Percentiles rank a stretch among this genome's conserved stretches.
Evolutionary conservation across 1,284 basidiomycete genomes (phyloP).

Genomic region (Papiliotrema terrestris): DNA sequence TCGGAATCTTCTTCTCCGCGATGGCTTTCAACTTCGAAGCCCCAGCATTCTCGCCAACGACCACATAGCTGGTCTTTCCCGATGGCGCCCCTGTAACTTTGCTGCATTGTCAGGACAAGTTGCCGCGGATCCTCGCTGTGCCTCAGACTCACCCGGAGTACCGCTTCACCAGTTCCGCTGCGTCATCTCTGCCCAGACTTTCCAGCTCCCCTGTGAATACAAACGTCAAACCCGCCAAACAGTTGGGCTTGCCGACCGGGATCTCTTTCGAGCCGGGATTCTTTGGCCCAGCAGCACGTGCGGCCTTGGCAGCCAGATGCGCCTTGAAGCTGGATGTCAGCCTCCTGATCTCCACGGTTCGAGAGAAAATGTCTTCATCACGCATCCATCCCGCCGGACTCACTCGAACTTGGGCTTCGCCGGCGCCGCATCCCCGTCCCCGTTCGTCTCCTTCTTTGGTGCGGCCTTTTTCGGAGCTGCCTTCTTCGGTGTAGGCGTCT

Average conservation of each 20-base stretch:
- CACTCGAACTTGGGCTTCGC: constrained; percentile 46
- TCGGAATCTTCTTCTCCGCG: constrained; percentile 70
- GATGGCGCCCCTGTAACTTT: constrained; percentile 85
- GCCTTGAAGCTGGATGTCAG: constrained; percentile 51
- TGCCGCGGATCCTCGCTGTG: not conserved
- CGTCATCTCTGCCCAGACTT: constrained; percentile 84
- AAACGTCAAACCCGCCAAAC: constrained; percentile 80
- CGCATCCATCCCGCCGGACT: constrained; percentile 9
- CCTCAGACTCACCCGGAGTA: constrained; percentile 72
- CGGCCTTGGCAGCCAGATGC: constrained; percentile 54
- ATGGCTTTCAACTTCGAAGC: constrained; percentile 81
- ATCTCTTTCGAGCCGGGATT: constrained; percentile 68
- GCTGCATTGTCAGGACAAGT: constrained; percentile 50
- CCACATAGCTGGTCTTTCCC: constrained; percentile 82
- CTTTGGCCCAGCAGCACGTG: constrained; percentile 63
- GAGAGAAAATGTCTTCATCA: not conserved
- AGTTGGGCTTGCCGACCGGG: constrained; percentile 72
- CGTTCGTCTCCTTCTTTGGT: constrained; percentile 12
- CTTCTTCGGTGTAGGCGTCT: constrained; percentile 12
- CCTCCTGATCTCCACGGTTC: not conserved
- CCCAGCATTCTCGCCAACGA: constrained; percentile 85
- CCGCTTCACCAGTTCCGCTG: constrained; percentile 81
- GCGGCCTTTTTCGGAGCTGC: constrained; percentile 6
- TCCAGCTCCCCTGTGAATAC: constrained; percentile 94
- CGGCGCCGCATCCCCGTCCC: constrained; percentile 15